phyloP scores from a whole-genome alignment of 306 rosid species.

The Crotalaria pallida region DNA sequence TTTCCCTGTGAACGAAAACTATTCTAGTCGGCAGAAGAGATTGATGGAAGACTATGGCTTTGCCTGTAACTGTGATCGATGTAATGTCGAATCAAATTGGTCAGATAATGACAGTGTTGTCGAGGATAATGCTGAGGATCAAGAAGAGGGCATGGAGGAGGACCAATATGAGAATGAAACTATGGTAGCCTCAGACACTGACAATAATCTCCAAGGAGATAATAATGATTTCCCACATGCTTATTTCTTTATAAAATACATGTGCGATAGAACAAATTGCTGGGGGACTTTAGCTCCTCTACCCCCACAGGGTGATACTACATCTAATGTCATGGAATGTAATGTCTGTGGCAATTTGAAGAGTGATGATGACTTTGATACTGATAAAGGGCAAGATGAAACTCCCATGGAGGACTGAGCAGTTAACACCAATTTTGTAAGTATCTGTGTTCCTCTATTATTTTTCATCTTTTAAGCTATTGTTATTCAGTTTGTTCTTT shows the following conservation, averaged over 20 bases:
- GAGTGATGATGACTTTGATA: slow-evolving; percentile 25
- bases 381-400: slow-evolving; percentile 29
- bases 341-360: slow-evolving; percentile 63
- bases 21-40: slow-evolving; percentile 56
- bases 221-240: slow-evolving; percentile 67
- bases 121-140: slow-evolving; percentile 32
- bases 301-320: slow-evolving; percentile 39
- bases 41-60: slow-evolving; percentile 78
- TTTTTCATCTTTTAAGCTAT: background rate
- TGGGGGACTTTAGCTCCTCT: slow-evolving; percentile 76
- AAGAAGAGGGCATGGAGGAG: slow-evolving; percentile 43
- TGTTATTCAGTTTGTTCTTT: background rate
- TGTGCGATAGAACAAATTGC: slow-evolving; percentile 58
- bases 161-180: slow-evolving; percentile 34
- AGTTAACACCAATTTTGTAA: slow-evolving; percentile 15
- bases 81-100: slow-evolving; percentile 73
- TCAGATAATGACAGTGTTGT: slow-evolving; percentile 48
- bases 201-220: slow-evolving; percentile 20
- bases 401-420: slow-evolving; percentile 42
- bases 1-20: slow-evolving; percentile 65
- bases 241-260: slow-evolving; percentile 69
- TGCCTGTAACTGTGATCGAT: slow-evolving; percentile 67
- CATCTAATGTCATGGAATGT: slow-evolving; percentile 58
- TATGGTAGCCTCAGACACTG: slow-evolving; percentile 35
- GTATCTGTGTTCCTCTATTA: slow-evolving; percentile 6